Conservation (phyloP, 2,329 filamentous ascomycete species). For the Furcasterigmium furcatum region DNA sequence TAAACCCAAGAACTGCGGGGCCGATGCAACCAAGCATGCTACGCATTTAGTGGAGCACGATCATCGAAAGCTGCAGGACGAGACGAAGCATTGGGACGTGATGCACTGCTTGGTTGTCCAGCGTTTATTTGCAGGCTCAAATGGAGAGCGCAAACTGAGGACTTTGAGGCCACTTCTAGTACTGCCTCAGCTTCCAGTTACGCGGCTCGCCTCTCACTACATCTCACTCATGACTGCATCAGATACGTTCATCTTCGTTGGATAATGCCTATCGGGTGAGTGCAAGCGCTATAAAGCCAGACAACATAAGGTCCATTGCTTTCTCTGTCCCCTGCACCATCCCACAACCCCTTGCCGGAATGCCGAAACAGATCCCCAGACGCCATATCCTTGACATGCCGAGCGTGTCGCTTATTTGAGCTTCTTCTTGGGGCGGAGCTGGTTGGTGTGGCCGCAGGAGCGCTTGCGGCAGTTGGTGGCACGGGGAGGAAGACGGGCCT, state of each 20-base stretch:
- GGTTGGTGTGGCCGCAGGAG: constrained; percentile 99
- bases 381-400: constrained; percentile 35
- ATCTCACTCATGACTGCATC: too few species aligned
- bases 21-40: too few species aligned
- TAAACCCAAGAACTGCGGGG: too few species aligned
- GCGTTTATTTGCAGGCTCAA: too few species aligned
- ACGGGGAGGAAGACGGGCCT: constrained; percentile 88
- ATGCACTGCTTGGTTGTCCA: too few species aligned
- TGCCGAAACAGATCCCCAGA: constrained; percentile 29
- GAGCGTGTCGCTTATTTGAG: constrained; percentile 62
- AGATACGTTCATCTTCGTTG: neutral
- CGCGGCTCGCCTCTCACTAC: too few species aligned
- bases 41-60: too few species aligned
- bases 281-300: constrained; percentile 33
- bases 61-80: too few species aligned
- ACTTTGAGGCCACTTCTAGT: too few species aligned
- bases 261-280: constrained; percentile 1
- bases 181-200: too few species aligned
- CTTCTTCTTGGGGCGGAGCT: constrained; percentile 99
- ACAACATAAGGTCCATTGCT: constrained; percentile 22
- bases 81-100: too few species aligned
- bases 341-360: constrained; percentile 16
- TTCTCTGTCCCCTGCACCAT: constrained; percentile 12
- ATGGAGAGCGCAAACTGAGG: too few species aligned
- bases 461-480: constrained; percentile 99